These are phyloP conservation scores for Dispira simplex DNA, from an alignment of 192 early-diverging fungal species.

Conservation along the genomic window DNA sequence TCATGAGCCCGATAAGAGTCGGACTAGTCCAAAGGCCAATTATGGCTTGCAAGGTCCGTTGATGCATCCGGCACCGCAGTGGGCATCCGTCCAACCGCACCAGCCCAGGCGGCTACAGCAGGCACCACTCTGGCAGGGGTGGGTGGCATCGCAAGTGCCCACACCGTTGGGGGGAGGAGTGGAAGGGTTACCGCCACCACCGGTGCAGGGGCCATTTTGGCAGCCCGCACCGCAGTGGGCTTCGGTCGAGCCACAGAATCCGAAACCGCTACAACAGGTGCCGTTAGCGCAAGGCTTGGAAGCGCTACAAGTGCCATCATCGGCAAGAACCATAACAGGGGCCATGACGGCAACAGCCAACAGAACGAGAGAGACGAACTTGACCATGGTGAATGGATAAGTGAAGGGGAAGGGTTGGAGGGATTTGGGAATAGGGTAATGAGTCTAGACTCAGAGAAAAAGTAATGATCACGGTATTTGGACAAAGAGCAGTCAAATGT, in stretches of 20 bases:
- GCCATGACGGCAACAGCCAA: not conserved
- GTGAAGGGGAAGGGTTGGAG: too few species aligned
- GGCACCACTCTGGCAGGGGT: not conserved
- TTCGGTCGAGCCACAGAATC: conserved; percentile 14
- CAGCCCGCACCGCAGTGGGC: conserved; percentile 14
- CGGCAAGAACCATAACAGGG: not conserved
- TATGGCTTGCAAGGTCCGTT: not conserved
- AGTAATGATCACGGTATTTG: too few species aligned
- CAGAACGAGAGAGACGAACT: not conserved
- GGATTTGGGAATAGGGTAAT: too few species aligned
- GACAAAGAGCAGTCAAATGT: too few species aligned
- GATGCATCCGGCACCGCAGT: not conserved
- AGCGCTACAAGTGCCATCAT: not conserved
- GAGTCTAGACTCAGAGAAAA: too few species aligned
- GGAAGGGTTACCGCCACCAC: not conserved
- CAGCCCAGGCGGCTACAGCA: conserved; percentile 2
- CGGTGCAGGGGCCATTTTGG: conserved; percentile 12
- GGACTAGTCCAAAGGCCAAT: too few species aligned
- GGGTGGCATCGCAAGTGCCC: not conserved
- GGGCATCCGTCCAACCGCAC: conserved; percentile 3
- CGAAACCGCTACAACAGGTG: conserved; percentile 15
- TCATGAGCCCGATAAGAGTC: too few species aligned
- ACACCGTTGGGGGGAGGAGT: not conserved
- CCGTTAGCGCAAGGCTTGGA: conserved; percentile 1
- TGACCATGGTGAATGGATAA: not conserved